Conservation (phyloP, 1,284 basidiomycete species). For the Xanthoconium separans region DNA sequence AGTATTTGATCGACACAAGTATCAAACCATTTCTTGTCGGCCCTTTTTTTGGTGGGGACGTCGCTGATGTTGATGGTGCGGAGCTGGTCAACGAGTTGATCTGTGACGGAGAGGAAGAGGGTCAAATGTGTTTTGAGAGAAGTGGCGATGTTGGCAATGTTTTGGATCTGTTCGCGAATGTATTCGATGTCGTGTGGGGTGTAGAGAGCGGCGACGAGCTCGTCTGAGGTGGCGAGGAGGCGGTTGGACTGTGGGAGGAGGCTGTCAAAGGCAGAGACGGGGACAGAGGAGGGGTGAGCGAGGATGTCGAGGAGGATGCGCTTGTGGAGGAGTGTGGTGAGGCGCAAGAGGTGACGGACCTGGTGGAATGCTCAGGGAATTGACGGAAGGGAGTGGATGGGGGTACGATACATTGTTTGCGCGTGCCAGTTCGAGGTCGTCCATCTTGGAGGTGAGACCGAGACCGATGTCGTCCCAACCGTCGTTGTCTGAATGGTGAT, state of each 20-base stretch:
- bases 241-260: constrained; percentile 49
- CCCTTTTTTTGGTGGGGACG: constrained; percentile 23
- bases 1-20: constrained; percentile 60
- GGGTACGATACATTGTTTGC: constrained; percentile 47
- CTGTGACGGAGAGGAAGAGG: constrained; percentile 22
- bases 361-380: constrained; percentile 27
- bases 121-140: constrained; percentile 35
- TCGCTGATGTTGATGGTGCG: constrained; percentile 33
- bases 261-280: constrained; percentile 43
- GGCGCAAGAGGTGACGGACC: constrained; percentile 58
- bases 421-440: constrained; percentile 44
- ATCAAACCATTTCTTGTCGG: constrained; percentile 52
- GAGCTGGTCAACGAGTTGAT: constrained; percentile 36
- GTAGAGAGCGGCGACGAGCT: constrained; percentile 63
- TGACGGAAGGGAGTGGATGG: not conserved
- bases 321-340: constrained; percentile 62
- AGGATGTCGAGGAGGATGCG: constrained; percentile 54
- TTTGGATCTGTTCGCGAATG: constrained; percentile 39
- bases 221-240: constrained; percentile 57
- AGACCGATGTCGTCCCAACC: constrained; percentile 71
- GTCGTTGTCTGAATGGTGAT: constrained; percentile 41
- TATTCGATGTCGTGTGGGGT: constrained; percentile 52
- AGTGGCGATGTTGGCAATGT: constrained; percentile 39
- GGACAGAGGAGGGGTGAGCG: constrained; percentile 26
- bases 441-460: constrained; percentile 34